These are phyloP conservation scores for Populus pruinosa DNA, from an alignment of 345 rosid genomes.

Conservation along the genomic window DNA sequence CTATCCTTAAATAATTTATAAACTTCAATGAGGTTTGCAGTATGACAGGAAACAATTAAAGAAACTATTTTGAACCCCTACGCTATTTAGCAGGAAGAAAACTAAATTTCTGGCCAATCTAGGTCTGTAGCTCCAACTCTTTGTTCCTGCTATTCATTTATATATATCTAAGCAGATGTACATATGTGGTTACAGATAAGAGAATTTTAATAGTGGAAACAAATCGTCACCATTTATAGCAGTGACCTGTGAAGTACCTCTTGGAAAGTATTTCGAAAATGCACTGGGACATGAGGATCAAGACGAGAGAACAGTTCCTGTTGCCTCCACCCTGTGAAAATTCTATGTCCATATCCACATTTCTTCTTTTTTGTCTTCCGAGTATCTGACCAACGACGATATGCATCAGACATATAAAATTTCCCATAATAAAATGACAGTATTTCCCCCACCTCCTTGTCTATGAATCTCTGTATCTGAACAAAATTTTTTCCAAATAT, in stretches of 20 bases:
- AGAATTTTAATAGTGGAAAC: not conserved
- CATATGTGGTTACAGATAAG: not conserved
- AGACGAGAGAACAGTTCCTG: slow-evolving; percentile 60
- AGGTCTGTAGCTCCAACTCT: not conserved
- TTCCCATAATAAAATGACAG: slow-evolving; percentile 55
- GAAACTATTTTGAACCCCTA: not conserved
- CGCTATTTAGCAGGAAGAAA: not conserved
- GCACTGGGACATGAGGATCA: slow-evolving; percentile 42
- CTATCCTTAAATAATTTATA: not conserved
- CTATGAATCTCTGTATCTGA: slow-evolving; percentile 44
- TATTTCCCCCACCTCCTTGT: slow-evolving; percentile 50
- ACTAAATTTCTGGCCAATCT: not conserved
- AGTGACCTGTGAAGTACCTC: slow-evolving; percentile 34
- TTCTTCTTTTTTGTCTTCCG: slow-evolving; percentile 44
- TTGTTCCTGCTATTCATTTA: not conserved
- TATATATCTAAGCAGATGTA: not conserved
- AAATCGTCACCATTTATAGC: not conserved
- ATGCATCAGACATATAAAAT: slow-evolving; percentile 47
- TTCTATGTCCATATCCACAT: slow-evolving; percentile 48
- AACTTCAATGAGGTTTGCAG: not conserved
- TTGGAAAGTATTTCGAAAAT: slow-evolving; percentile 30
- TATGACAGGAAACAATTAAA: not conserved
- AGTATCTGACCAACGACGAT: slow-evolving; percentile 56
- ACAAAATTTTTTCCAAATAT: slow-evolving; percentile 54
- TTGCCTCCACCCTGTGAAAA: slow-evolving; percentile 73